phyloP scores from a whole-genome alignment of 768 basidiomycete species.

The Podaxis mareebaensis region DNA sequence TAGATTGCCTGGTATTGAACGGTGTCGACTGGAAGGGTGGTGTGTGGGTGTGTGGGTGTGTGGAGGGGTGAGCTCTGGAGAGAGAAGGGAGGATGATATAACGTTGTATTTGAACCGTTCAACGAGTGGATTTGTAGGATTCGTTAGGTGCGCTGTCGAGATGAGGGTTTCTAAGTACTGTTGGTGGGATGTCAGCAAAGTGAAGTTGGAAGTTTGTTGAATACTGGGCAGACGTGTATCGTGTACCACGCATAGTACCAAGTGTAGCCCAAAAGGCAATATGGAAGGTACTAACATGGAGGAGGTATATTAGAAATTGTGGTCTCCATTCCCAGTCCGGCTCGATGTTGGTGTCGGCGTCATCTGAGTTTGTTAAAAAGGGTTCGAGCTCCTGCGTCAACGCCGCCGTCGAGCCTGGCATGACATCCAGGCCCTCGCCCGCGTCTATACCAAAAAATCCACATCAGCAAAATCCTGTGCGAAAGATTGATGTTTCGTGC shows the following conservation, averaged over 20 bases:
- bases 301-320: constrained; percentile 31
- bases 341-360: constrained; percentile 27
- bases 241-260: neutral
- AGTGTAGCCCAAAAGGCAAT: neutral
- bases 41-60: constrained; percentile 23
- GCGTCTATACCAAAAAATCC: constrained; percentile 42
- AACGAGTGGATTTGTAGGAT: constrained; percentile 51
- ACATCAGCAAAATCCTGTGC: neutral
- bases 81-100: constrained; percentile 78
- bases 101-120: constrained; percentile 86
- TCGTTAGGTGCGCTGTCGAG: constrained; percentile 33
- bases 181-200: constrained; percentile 5
- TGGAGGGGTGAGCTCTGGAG: constrained; percentile 51
- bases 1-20: constrained; percentile 51
- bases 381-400: constrained; percentile 41
- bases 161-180: constrained; percentile 42
- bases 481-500: constrained; percentile 19
- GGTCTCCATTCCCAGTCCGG: constrained; percentile 40
- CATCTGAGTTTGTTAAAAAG: constrained; percentile 19
- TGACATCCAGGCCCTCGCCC: constrained; percentile 51
- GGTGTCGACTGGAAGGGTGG: constrained; percentile 31
- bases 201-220: neutral
- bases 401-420: constrained; percentile 55
- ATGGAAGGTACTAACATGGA: constrained; percentile 38
- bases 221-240: neutral